Percentiles rank a stretch among this genome's conserved stretches.
Conservation (phyloP, 768 basidiomycete genomes). For the Russula compacta region DNA sequence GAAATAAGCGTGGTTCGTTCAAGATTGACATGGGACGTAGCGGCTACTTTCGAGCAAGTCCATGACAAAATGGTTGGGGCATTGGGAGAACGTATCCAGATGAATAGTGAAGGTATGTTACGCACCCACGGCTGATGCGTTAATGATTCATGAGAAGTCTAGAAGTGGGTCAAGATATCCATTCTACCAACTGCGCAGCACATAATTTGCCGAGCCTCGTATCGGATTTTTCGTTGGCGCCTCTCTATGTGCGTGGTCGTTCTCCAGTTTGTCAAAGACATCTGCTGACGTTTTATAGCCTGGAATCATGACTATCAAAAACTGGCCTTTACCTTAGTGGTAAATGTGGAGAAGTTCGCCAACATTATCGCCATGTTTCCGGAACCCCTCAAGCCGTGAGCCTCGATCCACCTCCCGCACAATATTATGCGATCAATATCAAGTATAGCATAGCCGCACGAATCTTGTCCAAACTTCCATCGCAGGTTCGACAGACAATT, state of each 20-base stretch:
- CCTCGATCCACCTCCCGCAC: no score
- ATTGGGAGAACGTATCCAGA: background rate
- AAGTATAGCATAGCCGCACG: background rate
- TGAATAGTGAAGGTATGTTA: no score
- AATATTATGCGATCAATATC: background rate
- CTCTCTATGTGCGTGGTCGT: conserved; percentile 28
- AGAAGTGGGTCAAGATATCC: conserved; percentile 32
- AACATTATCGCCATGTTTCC: conserved; percentile 35
- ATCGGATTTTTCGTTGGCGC: conserved; percentile 33
- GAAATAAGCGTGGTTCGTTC: background rate
- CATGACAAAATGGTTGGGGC: background rate
- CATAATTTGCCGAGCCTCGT: background rate
- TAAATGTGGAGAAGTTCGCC: conserved; percentile 28
- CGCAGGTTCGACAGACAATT: background rate
- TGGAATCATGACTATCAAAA: conserved; percentile 33
- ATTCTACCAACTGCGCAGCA: conserved; percentile 15
- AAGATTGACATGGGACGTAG: background rate
- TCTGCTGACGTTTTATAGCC: conserved; percentile 25
- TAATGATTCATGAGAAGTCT: background rate
- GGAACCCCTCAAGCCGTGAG: conserved; percentile 36
- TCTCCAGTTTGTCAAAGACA: background rate
- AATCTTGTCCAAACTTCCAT: background rate
- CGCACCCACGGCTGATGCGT: background rate
- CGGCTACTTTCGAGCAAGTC: background rate
- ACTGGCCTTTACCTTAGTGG: conserved; percentile 31